Evolutionary conservation across 306 rosid genomes (phyloP), one percentile per base, ranked within the genome.

Genomic region (Casuarina equisetifolia): DNA sequence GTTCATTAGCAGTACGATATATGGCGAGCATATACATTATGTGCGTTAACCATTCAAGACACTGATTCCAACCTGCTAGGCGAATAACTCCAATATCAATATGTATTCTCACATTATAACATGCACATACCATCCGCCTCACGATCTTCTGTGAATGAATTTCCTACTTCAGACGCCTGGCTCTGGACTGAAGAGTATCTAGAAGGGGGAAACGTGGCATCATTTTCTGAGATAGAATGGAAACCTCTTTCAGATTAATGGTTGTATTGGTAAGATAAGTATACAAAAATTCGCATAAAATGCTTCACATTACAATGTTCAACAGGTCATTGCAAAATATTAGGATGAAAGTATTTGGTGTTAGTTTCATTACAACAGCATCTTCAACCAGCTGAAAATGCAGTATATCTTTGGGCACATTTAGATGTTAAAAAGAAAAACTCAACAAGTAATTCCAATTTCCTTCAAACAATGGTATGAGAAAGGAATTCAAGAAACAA

Each of bases 81-180:
- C 13, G 49, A 66, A 16, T 45, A 17, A 66, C 25, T 40, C 70
- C 40, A 19, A 40, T 39, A 40, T 6, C 40, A 40, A 67, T 13
- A 9, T 78, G 51, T 42, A 43, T 39, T 70, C 63, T 70, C 15
- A 64, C 12, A 45, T 49, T 63, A 58, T 62, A 76, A 66, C 73
- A 17, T 9, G 62, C 62, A 76, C 86, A 62, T 83, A 92, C 96
- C 89, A 73, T 85, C 89, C 16, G 86, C 77, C 40, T 89, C 93
- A 0, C 81, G 90, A 73, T 87, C 90, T 66, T 86, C 97, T 3
- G 81, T 59, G 45, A 67, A 76, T 16, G 84, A 87, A 81, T 79
- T 84, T 82, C 84, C 93, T 5, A 81, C 25, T 19, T 88, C 93
- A 53, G 85, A 81, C 53, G 13, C 53, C 58, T 80, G 76, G 77